A percentile compares a stretch with the other conserved stretches of the same genome.
phyloP scores from a whole-genome alignment of 306 rosid species.

The Medicago truncatula region MtrunA17r5.0-ANR NC_053048.1:46715001-46715500 shows the following conservation, averaged over 20 bases:
- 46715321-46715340: background rate
- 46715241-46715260: slow-evolving; percentile 8
- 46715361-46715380: background rate
- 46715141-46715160: background rate
- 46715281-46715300: slow-evolving; percentile 18
- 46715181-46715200: background rate
- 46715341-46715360: slow-evolving; percentile 23
- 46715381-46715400: slow-evolving; percentile 25
- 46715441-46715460: slow-evolving; percentile 6
- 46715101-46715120: background rate
- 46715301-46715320: slow-evolving; percentile 20
- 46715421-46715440: slow-evolving; percentile 21
- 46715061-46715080: slow-evolving; percentile 22
- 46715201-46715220: slow-evolving; percentile 19
- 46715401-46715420: slow-evolving; percentile 21
- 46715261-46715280: slow-evolving; percentile 23
- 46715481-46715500: slow-evolving; percentile 13
- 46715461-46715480: slow-evolving; percentile 34
- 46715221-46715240: slow-evolving; percentile 15
- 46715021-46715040: slow-evolving; percentile 2
- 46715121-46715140: slow-evolving; percentile 15
- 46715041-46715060: background rate
- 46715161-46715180: slow-evolving; percentile 22
- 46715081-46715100: background rate
- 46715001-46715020: background rate